phyloP scores from a whole-genome alignment of 2,329 filamentous ascomycete species.

The Neurospora sp. region DNA sequence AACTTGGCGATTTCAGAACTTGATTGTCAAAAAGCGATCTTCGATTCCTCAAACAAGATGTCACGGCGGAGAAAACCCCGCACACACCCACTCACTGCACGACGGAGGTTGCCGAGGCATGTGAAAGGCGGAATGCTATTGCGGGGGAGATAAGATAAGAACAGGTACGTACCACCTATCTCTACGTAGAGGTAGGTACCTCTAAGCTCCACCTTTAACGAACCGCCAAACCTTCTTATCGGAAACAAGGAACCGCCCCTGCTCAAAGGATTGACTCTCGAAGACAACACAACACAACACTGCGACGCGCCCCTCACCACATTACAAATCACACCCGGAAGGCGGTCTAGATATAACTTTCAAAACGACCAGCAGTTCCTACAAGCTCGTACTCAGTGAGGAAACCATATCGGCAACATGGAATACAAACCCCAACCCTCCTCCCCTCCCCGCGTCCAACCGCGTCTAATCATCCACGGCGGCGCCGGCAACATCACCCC shows the following conservation, averaged over 20 bases:
- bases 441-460: conserved; percentile 26
- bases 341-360: not conserved
- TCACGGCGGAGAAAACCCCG: not conserved
- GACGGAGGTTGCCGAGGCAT: not conserved
- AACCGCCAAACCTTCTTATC: not conserved
- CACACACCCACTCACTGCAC: too few relatives aligned
- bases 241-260: not conserved
- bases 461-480: conserved; percentile 61
- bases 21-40: not conserved
- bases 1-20: not conserved
- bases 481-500: conserved; percentile 62
- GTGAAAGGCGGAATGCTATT: not conserved
- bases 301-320: not conserved
- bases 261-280: not conserved
- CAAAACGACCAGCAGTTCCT: too few relatives aligned
- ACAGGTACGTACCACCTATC: not conserved
- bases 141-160: not conserved
- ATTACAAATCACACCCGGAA: not conserved
- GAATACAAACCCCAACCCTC: conserved; percentile 26
- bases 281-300: not conserved
- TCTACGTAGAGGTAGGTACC: too few relatives aligned
- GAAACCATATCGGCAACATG: conserved; percentile 22
- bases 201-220: not conserved
- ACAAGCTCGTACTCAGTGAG: too few relatives aligned
- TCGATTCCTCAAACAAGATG: not conserved